Base-by-base conservation (phyloP, 495 filamentous ascomycete genomes). In the Ramalina intermedia region DNA sequence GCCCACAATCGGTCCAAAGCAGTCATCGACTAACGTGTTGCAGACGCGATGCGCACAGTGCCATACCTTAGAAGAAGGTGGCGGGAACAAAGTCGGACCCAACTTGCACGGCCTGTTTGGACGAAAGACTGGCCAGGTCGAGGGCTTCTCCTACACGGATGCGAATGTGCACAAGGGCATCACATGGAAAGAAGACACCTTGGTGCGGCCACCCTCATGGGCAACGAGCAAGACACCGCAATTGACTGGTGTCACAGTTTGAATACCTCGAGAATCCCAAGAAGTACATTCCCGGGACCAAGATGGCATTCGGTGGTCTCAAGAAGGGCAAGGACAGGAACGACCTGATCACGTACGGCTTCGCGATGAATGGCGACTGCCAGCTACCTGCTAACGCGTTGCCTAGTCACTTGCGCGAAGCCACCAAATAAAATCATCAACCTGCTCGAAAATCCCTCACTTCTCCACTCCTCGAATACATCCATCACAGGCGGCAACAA, bases 281-380 rank as follows among this genome's bases (percentile, higher is more conserved):
- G 75, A 90, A 90, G 70, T 90, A 80, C 80, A 96, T 99, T 55
- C 93, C 91, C 60, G 91, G 91, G 58, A 99, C 91, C 69, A 99
- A 99, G 87, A 99, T 99, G 91, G 91, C 91, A 62, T 99, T 99
- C 68, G 91, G 91, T 73, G 91, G 91, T 64, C 75, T 99, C 58
- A 99, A 99, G 90, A 99, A 99, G 84, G 79, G 75, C 57, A 96
- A 96, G 84, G 91, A 99, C 74, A 78, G 91, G 68, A 96, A 96
- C 70, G 93, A 99, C 72, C 77, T 99, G 58, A 94, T 96, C 78
- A 90, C 88, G 86, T 94, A 83, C 59, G 86, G 41, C 13, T 49
- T n/a, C 23, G 16, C 7, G 9, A 18, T 5, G 29, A 33, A 4
- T 33, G 7, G 29, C 1, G 29, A 33, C 29, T 14, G 3, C 11